Evolutionary conservation across 148 eudicot species (phyloP).

Genomic region (Cornus controversa): DNA sequence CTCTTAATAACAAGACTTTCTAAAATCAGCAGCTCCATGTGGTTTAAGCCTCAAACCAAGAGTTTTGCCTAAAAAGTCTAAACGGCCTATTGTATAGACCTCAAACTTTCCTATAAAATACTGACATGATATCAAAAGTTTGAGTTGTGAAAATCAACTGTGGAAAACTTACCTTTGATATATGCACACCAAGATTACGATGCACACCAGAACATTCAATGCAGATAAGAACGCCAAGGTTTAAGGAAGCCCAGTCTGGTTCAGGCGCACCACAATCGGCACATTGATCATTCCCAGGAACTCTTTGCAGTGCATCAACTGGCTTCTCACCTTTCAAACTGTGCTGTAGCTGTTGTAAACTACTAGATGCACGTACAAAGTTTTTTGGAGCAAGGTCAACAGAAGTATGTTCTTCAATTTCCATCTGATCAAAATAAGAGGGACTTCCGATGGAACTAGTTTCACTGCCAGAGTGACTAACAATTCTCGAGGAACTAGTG

Average conservation of each 20-base stretch:
- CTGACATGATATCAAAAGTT: background rate
- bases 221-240: conserved; percentile 91
- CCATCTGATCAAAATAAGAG: conserved; percentile 31
- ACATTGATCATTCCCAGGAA: conserved; percentile 88
- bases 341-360: conserved; percentile 55
- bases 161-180: conserved; percentile 74
- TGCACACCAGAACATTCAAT: conserved; percentile 99
- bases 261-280: conserved; percentile 97
- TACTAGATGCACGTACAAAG: conserved; percentile 41
- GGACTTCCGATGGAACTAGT: conserved; percentile 50
- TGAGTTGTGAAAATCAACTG: background rate
- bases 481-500: conserved; percentile 31
- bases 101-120: background rate
- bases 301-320: conserved; percentile 58
- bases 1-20: background rate
- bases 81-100: no score
- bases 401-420: conserved; percentile 34
- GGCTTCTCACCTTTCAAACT: conserved; percentile 61
- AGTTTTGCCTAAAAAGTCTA: background rate
- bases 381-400: conserved; percentile 30
- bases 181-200: conserved; percentile 95
- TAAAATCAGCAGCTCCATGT: no score
- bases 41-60: background rate
- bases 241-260: conserved; percentile 98
- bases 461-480: conserved; percentile 31